Evolutionary conservation across 1,284 basidiomycete genomes (phyloP), one percentile per base, ranked within the genome.

Genomic region (Ganoderma leucocontextum): DNA sequence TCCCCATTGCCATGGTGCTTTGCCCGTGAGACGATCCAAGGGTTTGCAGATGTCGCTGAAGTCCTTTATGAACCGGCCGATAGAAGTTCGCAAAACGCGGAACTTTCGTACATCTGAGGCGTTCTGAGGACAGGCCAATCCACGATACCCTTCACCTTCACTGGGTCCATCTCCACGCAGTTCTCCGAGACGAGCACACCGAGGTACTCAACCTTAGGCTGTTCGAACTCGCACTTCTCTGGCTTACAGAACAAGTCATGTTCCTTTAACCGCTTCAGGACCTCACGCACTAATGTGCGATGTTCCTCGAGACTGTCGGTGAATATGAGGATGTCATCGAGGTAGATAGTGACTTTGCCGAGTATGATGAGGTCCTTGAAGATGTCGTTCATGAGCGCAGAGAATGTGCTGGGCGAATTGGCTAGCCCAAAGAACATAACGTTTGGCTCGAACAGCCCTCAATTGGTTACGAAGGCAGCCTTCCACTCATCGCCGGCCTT

Each of bases 51-150:
- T 75, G 4, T 76, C 65, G 0, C 82, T 73, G 67, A 80, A 87
- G 15, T 78, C 72, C 8, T 76, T 39, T 19, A 87, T 81, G 67
- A 87, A 87, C 0, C 77, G 62, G n/a, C 0, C 80, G 59, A 60
- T 86, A 87, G 73, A 82, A 86, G 63, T 69, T 65, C 0, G 55
- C 65, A 33, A 70, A 70, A 8, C 68, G 7, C 57, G 49, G 47
- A 70, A 70, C 4, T 19, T 60, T 44, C 77, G 72, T 5, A 82
- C 63, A 12, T 79, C 70, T 25, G 75, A 74, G 8, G 80, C 58
- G 0, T 62, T 77, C 0, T 62, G 70, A 0, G 82, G 0, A 35
- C 36, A 0, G 79, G 80, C 85, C 85, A 87, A 0, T 70, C 41
- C 0, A 49, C 19, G 9, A 86, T 73, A 0, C 76, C 76, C 0